phyloP scores from a whole-genome alignment of 768 basidiomycete species.

The Sarcomyxa edulis region DNA sequence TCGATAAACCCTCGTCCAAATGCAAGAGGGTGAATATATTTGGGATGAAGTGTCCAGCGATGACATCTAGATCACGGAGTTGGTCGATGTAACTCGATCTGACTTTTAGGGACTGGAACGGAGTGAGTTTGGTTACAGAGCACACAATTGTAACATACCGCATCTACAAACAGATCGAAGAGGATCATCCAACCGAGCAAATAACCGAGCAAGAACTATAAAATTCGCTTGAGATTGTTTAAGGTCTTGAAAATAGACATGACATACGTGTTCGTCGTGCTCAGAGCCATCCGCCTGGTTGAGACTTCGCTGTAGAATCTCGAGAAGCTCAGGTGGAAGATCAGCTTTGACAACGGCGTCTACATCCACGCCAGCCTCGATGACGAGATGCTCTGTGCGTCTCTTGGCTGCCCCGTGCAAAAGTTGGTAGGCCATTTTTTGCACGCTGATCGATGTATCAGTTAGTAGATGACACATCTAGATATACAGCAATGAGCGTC shows the following conservation, averaged over 20 bases:
- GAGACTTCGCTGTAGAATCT: conserved; percentile 49
- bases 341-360: conserved; percentile 48
- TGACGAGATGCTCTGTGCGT: conserved; percentile 77
- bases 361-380: conserved; percentile 80
- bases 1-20: conserved; percentile 59
- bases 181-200: conserved; percentile 89
- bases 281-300: conserved; percentile 30
- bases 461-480: conserved; percentile 74
- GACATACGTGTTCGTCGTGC: conserved; percentile 32
- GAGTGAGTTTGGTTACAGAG: background rate
- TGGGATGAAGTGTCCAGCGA: conserved; percentile 65
- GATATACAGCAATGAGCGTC: background rate
- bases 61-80: conserved; percentile 63
- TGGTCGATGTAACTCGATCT: conserved; percentile 84
- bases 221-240: conserved; percentile 1
- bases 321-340: conserved; percentile 64
- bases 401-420: conserved; percentile 65
- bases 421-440: conserved; percentile 73
- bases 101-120: conserved; percentile 76
- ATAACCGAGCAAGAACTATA: conserved; percentile 37
- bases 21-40: conserved; percentile 61
- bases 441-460: conserved; percentile 59
- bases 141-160: conserved; percentile 44
- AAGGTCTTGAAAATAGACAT: background rate
- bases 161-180: conserved; percentile 78